Percentiles rank a stretch among this genome's conserved stretches.
Conservation (phyloP, 2,329 filamentous ascomycete species). For the Fusarium buharicum region DNA sequence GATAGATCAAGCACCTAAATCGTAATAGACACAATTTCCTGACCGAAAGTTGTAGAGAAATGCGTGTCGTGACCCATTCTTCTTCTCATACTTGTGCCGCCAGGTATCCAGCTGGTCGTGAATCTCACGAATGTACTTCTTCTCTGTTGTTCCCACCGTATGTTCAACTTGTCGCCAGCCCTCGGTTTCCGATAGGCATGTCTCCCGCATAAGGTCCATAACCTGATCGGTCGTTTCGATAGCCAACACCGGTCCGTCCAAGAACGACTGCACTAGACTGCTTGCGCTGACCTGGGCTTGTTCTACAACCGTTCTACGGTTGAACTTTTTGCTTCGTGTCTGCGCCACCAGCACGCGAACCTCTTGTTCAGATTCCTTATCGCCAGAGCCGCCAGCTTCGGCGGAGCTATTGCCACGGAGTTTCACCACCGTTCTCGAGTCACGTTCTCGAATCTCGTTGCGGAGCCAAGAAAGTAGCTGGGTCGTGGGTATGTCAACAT, state of each 20-base stretch:
- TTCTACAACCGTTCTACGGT: conserved; percentile 86
- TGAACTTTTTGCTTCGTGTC: conserved; percentile 90
- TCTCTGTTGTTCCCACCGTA: conserved; percentile 77
- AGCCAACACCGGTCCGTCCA: conserved; percentile 83
- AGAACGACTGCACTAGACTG: conserved; percentile 74
- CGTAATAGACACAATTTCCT: conserved; percentile 85
- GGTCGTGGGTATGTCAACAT: conserved; percentile 77
- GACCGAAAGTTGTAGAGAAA: conserved; percentile 95
- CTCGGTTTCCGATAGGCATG: conserved; percentile 80
- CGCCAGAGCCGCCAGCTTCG: conserved; percentile 46
- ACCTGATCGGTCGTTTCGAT: conserved; percentile 89
- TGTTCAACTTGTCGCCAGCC: conserved; percentile 87
- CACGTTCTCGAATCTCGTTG: conserved; percentile 82
- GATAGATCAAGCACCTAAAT: conserved; percentile 64
- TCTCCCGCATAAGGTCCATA: conserved; percentile 78
- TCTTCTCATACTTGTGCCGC: conserved; percentile 66
- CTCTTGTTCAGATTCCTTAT: conserved; percentile 68
- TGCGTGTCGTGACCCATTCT: conserved; percentile 71
- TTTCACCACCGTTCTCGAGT: conserved; percentile 67
- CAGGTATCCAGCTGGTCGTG: conserved; percentile 78
- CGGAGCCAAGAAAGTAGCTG: conserved; percentile 85
- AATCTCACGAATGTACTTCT: conserved; percentile 84
- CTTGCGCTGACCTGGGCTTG: conserved; percentile 71
- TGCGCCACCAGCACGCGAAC: conserved; percentile 87
- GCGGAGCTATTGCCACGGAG: conserved; percentile 49